Evolutionary conservation across 2,329 filamentous ascomycete species (phyloP).

Genomic region (Purpureocillium takamizusanense): DNA sequence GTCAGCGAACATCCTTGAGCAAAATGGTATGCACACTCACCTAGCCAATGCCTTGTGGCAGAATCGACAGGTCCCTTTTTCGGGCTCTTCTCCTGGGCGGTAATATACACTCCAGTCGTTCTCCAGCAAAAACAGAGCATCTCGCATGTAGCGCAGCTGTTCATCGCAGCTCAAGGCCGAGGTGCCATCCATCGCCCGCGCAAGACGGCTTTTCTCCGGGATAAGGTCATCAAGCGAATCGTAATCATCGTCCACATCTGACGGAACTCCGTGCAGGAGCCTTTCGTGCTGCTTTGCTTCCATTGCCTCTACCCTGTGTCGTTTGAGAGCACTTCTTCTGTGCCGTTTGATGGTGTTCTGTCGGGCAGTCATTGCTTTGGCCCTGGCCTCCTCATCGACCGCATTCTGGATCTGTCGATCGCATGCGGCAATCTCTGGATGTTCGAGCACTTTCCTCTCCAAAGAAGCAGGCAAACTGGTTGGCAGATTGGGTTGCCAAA

Average conservation of each 20-base stretch:
- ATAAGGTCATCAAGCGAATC: not conserved
- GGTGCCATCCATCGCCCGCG: not conserved
- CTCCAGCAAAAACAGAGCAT: not conserved
- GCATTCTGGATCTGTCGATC: not conserved
- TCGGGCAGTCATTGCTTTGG: not conserved
- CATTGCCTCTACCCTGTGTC: not conserved
- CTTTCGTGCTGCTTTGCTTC: not conserved
- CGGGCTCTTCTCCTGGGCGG: not conserved
- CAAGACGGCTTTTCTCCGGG: not conserved
- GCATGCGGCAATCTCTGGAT: not conserved
- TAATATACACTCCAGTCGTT: not conserved
- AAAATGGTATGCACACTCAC: not conserved
- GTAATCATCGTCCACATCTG: not conserved
- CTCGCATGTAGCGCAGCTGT: conserved; percentile 7
- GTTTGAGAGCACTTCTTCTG: not conserved
- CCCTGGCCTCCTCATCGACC: not conserved
- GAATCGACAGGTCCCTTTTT: not conserved
- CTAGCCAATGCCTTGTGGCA: not conserved
- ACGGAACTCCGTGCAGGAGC: not conserved
- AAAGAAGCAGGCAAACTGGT: not conserved
- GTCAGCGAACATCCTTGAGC: not conserved
- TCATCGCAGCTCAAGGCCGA: conserved; percentile 11
- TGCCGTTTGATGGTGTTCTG: not conserved
- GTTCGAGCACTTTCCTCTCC: not conserved
- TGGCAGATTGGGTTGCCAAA: not conserved